A percentile compares a stretch with the other conserved stretches of the same genome.
Evolutionary conservation across 495 filamentous ascomycete species (phyloP).

Genomic region (Daldinia grandis): DNA sequence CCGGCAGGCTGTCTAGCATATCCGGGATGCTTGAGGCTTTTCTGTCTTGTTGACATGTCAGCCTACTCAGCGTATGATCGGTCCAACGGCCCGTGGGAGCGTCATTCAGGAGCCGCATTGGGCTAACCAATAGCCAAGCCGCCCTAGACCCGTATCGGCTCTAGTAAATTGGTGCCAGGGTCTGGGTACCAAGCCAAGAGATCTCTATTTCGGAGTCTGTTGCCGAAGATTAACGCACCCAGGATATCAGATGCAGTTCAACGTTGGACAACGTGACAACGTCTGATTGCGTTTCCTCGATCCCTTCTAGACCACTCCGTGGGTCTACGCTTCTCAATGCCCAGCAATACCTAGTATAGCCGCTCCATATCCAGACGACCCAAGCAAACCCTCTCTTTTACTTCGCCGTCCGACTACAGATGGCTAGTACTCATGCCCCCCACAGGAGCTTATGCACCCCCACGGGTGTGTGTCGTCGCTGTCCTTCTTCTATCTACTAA

Average conservation of each 20-base stretch:
- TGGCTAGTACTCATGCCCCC: conserved; percentile 23
- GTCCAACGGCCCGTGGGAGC: conserved; percentile 46
- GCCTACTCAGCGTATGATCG: conserved; percentile 34
- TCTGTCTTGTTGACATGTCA: conserved; percentile 18
- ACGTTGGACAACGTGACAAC: conserved; percentile 37
- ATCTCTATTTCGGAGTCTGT: conserved; percentile 39
- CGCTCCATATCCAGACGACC: conserved; percentile 8
- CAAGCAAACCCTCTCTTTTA: conserved; percentile 13
- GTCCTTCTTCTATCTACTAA: conserved; percentile 16
- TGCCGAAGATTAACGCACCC: conserved; percentile 38
- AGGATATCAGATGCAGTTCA: conserved; percentile 22
- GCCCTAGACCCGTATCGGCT: conserved; percentile 22
- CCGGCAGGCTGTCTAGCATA: conserved; percentile 5
- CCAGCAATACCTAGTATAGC: conserved; percentile 8
- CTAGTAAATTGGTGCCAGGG: conserved; percentile 33
- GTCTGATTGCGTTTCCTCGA: conserved; percentile 30
- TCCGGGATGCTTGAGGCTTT: conserved; percentile 21
- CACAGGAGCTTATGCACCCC: conserved; percentile 19
- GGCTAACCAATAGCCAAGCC: conserved; percentile 22
- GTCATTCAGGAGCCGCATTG: conserved; percentile 37
- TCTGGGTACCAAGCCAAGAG: conserved; percentile 39
- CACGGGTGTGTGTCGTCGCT: conserved; percentile 14
- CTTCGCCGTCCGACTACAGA: conserved; percentile 11
- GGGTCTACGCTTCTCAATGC: conserved; percentile 27
- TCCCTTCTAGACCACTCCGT: conserved; percentile 30